phyloP scores from a whole-genome alignment of 495 filamentous ascomycete genomes.

The Cercophora samala region DNA sequence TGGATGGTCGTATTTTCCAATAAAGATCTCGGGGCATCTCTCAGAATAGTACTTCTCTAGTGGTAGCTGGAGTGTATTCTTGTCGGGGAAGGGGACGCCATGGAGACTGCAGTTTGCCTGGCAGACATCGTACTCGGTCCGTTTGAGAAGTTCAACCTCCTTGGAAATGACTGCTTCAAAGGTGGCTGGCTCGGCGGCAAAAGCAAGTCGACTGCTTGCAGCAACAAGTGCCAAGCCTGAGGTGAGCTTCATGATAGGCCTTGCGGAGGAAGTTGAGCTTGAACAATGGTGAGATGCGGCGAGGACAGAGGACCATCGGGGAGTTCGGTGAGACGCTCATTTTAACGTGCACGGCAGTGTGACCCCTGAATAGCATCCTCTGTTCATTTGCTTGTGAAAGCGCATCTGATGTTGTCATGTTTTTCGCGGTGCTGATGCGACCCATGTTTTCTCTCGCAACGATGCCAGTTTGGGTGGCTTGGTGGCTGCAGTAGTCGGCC shows the following conservation, averaged over 20 bases:
- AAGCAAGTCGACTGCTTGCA: not conserved
- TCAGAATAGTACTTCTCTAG: conserved; percentile 5
- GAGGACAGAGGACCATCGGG: not conserved
- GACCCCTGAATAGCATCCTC: not conserved
- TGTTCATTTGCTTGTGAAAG: not conserved
- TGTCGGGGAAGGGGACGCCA: conserved; percentile 5
- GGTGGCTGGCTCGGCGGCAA: not conserved
- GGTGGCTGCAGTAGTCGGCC: no score
- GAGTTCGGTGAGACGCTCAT: not conserved
- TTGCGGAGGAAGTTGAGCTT: not conserved
- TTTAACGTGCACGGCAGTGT: not conserved
- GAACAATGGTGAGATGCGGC: not conserved
- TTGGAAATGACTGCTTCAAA: not conserved
- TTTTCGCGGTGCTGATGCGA: not conserved
- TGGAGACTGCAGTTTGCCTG: conserved; percentile 7
- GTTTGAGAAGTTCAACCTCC: not conserved
- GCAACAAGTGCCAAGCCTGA: not conserved
- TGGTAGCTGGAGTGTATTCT: conserved; percentile 7
- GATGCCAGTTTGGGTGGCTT: not conserved
- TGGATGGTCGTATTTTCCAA: conserved; percentile 1
- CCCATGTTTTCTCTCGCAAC: not conserved
- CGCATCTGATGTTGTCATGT: not conserved
- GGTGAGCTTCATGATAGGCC: not conserved
- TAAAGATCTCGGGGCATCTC: not conserved
- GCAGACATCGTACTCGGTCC: conserved; percentile 8